Conservation (phyloP, 345 rosid genomes). For the Heritiera littoralis region DNA sequence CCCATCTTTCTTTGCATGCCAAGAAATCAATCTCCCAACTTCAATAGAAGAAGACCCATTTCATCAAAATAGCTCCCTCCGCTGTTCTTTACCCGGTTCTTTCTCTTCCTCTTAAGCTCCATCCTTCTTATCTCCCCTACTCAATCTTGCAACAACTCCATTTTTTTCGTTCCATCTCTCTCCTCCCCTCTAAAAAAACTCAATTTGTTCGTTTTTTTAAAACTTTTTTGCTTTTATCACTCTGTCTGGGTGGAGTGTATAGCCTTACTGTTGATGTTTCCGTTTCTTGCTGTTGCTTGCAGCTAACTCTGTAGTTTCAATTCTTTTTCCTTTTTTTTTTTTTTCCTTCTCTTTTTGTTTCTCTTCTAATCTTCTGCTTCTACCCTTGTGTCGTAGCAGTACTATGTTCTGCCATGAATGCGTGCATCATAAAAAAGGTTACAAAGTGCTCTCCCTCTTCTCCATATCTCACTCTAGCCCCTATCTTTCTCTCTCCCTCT, state of each 20-base stretch:
- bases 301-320: neutral
- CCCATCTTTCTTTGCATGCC: conserved; percentile 33
- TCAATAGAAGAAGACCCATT: conserved; percentile 30
- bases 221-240: neutral
- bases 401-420: conserved; percentile 49
- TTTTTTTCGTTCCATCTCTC: conserved; percentile 25
- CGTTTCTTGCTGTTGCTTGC: neutral
- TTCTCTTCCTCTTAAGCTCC: conserved; percentile 34
- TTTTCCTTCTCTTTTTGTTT: neutral
- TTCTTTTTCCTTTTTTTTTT: neutral
- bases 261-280: neutral
- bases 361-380: neutral
- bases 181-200: neutral
- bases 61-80: conserved; percentile 5
- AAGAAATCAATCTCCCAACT: conserved; percentile 30
- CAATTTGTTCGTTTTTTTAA: neutral
- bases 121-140: conserved; percentile 18
- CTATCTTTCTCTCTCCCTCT: conserved; percentile 16
- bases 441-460: conserved; percentile 31
- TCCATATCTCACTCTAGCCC: conserved; percentile 11
- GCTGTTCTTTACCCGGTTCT: conserved; percentile 1
- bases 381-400: conserved; percentile 32
- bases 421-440: conserved; percentile 58
- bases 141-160: conserved; percentile 19
- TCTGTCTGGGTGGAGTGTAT: neutral